phyloP scores from a whole-genome alignment of 73 alveolate genomes.

The Uronychia setigera region DNA sequence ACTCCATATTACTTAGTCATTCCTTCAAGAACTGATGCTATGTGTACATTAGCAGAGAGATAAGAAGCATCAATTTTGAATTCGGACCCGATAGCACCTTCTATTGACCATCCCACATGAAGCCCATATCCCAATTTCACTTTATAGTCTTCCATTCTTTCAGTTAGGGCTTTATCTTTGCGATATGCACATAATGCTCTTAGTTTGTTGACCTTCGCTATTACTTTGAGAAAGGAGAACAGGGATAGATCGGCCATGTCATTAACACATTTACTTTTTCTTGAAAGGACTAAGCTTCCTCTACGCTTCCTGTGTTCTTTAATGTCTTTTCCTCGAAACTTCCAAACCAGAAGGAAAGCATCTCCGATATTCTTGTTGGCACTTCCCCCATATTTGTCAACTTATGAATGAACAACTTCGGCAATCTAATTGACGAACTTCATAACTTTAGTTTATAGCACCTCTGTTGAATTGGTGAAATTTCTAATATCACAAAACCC shows the following conservation, averaged over 20 bases:
- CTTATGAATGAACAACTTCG: background rate
- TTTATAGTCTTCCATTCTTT: slow-evolving; percentile 56
- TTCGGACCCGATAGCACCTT: slow-evolving; percentile 30
- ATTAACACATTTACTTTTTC: slow-evolving; percentile 14
- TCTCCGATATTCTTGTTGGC: background rate
- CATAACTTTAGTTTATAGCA: background rate
- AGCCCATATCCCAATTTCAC: slow-evolving; percentile 28
- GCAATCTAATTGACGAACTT: background rate
- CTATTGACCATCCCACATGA: slow-evolving; percentile 25
- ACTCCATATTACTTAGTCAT: slow-evolving; percentile 75
- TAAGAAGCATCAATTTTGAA: slow-evolving; percentile 24
- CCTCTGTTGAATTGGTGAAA: slow-evolving; percentile 80
- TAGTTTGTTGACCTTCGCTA: slow-evolving; percentile 85
- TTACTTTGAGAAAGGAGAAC: slow-evolving; percentile 83
- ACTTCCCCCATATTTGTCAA: background rate
- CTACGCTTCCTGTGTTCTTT: slow-evolving; percentile 32
- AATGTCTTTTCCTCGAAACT: background rate
- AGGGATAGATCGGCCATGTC: slow-evolving; percentile 85
- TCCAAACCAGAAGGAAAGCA: background rate
- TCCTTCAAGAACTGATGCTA: slow-evolving; percentile 68
- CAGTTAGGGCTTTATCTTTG: slow-evolving; percentile 65
- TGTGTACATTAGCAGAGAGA: slow-evolving; percentile 16
- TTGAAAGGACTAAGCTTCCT: slow-evolving; percentile 81
- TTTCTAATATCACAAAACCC: slow-evolving; percentile 90
- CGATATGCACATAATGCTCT: slow-evolving; percentile 82